Conservation (phyloP, 192 early-diverging fungal genomes). For the Paraglomus brasilianum region DNA sequence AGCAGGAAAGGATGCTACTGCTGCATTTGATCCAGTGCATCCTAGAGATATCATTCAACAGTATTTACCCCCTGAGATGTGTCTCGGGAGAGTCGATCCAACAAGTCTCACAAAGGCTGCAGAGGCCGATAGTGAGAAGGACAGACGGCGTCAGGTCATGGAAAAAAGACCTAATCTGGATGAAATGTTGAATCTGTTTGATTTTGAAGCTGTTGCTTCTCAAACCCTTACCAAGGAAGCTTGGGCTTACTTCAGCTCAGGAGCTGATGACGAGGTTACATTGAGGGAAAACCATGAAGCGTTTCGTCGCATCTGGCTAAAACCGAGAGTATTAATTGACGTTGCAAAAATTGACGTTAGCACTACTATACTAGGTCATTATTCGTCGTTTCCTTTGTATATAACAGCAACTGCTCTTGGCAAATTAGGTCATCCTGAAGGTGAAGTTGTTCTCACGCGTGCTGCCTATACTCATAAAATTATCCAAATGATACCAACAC, state of each 20-base stretch:
- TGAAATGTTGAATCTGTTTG: slow-evolving; percentile 66
- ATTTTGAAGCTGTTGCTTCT: slow-evolving; percentile 69
- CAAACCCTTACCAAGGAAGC: slow-evolving; percentile 59
- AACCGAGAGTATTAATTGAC: slow-evolving; percentile 73
- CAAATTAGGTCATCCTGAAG: slow-evolving; percentile 70
- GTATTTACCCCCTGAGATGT: slow-evolving; percentile 50
- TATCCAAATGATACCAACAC: slow-evolving; percentile 77
- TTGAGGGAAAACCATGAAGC: slow-evolving; percentile 79
- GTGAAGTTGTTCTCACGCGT: slow-evolving; percentile 66
- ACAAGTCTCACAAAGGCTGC: slow-evolving; percentile 14
- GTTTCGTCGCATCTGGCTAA: slow-evolving; percentile 68
- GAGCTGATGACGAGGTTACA: slow-evolving; percentile 79
- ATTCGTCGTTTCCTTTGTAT: slow-evolving; percentile 63
- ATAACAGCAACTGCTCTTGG: slow-evolving; percentile 76
- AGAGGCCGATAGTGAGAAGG: slow-evolving; percentile 39
- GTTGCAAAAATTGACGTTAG: slow-evolving; percentile 63
- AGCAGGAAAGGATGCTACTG: slow-evolving; percentile 71
- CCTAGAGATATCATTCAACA: slow-evolving; percentile 61
- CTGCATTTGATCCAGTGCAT: slow-evolving; percentile 64
- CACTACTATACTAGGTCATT: slow-evolving; percentile 62
- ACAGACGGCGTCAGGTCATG: slow-evolving; percentile 34
- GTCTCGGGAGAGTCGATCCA: slow-evolving; percentile 55
- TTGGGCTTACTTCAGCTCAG: slow-evolving; percentile 84
- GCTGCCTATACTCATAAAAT: slow-evolving; percentile 48
- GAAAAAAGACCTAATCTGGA: slow-evolving; percentile 51